These are phyloP conservation scores for Microbotryomycetes sp. DNA, from an alignment of 1,284 basidiomycete species.

Conservation along the genomic window DNA sequence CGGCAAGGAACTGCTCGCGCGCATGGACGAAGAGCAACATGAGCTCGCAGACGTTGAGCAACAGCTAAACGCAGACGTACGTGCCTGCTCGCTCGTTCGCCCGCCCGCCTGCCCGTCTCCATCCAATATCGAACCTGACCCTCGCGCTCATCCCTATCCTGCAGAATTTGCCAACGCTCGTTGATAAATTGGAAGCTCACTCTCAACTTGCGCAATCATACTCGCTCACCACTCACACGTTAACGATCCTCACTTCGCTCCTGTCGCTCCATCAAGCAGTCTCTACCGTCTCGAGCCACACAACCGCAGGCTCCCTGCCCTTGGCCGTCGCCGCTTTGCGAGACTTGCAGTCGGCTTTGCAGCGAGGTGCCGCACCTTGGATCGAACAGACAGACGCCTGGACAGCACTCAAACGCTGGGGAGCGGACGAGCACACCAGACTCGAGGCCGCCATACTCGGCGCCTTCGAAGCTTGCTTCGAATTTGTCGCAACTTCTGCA, in stretches of 20 bases:
- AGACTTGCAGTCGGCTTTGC: conserved; percentile 2
- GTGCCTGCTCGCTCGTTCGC: background rate
- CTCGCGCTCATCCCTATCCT: background rate
- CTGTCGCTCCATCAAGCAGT: conserved; percentile 11
- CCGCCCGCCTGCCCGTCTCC: too few species aligned
- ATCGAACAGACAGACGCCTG: conserved; percentile 19
- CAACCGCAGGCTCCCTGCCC: conserved; percentile 13
- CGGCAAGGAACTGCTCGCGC: conserved; percentile 7
- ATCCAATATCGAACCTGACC: background rate
- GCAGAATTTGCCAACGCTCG: conserved; percentile 10
- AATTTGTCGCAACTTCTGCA: background rate
- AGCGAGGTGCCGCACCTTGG: conserved; percentile 20
- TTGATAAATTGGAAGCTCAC: conserved; percentile 14
- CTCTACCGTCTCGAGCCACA: conserved; percentile 8
- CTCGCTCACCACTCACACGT: conserved; percentile 4
- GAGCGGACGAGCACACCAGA: conserved; percentile 16
- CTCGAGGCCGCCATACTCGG: conserved; percentile 14
- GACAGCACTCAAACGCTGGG: conserved; percentile 22
- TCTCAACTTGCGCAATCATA: conserved; percentile 17
- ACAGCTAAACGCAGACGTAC: conserved; percentile 10
- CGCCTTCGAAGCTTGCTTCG: conserved; percentile 22
- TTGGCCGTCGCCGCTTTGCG: conserved; percentile 8
- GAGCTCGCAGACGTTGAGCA: conserved; percentile 17
- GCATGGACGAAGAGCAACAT: conserved; percentile 11
- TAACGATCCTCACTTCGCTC: conserved; percentile 16